Evolutionary conservation across 495 filamentous ascomycete species (phyloP).

Genomic region (Venustampulla echinocandica): DNA sequence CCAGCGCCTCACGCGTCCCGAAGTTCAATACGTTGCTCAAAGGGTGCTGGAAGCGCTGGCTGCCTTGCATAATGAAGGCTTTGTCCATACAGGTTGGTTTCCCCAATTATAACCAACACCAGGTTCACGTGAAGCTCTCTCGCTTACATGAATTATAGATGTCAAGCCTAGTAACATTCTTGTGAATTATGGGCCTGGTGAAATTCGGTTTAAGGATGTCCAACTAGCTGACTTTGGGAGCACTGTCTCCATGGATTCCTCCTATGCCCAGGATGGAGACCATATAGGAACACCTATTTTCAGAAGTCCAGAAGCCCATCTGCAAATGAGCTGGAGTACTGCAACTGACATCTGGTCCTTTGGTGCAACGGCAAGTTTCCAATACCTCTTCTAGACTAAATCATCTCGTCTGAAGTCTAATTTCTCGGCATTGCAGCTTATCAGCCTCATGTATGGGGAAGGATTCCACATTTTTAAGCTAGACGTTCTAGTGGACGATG

Average conservation of each 20-base stretch:
- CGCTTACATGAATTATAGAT: conserved; percentile 21
- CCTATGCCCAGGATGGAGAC: conserved; percentile 30
- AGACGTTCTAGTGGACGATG: conserved; percentile 28
- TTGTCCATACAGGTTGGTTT: conserved; percentile 35
- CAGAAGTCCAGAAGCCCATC: conserved; percentile 31
- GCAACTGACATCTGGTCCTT: conserved; percentile 40
- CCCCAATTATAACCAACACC: too few species aligned
- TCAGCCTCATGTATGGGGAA: conserved; percentile 32
- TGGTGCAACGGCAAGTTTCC: conserved; percentile 29
- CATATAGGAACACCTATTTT: conserved; percentile 31
- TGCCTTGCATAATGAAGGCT: conserved; percentile 31
- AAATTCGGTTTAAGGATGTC: conserved; percentile 29
- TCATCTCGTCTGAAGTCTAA: too few species aligned
- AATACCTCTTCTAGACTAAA: too few species aligned
- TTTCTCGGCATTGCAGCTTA: conserved; percentile 25
- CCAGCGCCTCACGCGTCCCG: conserved; percentile 7
- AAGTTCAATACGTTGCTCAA: conserved; percentile 36
- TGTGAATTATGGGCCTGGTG: conserved; percentile 28
- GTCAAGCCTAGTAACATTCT: conserved; percentile 35
- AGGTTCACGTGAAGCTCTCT: too few species aligned
- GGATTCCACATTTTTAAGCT: conserved; percentile 37
- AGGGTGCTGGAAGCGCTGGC: conserved; percentile 30
- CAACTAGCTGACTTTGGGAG: conserved; percentile 34
- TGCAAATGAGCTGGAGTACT: conserved; percentile 30
- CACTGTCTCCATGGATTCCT: conserved; percentile 28